phyloP scores from a whole-genome alignment of 1,139 yeast genomes.

The Torulaspora pretoriensis region DNA sequence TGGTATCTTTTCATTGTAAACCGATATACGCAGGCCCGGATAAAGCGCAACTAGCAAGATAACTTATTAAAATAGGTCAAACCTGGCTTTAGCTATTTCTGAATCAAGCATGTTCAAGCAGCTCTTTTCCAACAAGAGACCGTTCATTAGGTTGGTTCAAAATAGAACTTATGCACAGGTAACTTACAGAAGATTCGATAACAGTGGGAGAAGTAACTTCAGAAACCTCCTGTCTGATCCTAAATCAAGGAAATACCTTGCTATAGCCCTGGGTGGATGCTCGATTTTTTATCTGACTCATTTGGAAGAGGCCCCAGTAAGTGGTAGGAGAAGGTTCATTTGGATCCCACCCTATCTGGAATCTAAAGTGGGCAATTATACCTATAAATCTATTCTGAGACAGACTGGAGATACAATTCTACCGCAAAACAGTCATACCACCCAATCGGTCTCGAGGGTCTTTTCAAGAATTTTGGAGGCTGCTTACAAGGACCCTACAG shows the following conservation, averaged over 20 bases:
- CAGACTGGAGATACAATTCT: slow-evolving; percentile 47
- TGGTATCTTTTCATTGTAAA: neutral
- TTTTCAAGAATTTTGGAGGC: slow-evolving; percentile 63
- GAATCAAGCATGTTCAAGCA: neutral
- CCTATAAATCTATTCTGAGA: slow-evolving; percentile 56
- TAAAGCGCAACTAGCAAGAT: too few species aligned
- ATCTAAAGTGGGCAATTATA: slow-evolving; percentile 57
- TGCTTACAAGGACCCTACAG: slow-evolving; percentile 44
- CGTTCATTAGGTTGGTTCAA: neutral
- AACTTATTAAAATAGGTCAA: neutral
- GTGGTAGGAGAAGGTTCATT: slow-evolving; percentile 68
- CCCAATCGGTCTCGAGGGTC: slow-evolving; percentile 52
- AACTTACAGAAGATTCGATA: slow-evolving; percentile 34
- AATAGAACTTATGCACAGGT: slow-evolving; percentile 9
- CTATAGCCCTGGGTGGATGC: slow-evolving; percentile 34
- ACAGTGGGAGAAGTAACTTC: slow-evolving; percentile 19
- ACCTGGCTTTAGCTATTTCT: neutral
- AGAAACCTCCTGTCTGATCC: slow-evolving; percentile 27
- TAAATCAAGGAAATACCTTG: slow-evolving; percentile 28
- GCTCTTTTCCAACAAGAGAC: neutral
- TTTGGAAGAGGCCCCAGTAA: slow-evolving; percentile 77
- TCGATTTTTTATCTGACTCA: slow-evolving; percentile 57
- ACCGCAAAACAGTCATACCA: slow-evolving; percentile 52
- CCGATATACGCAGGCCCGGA: neutral
- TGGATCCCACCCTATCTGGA: slow-evolving; percentile 72